These are phyloP conservation scores for Camelina laxa DNA, from an alignment of 345 rosid species.

Conservation along the genomic window DNA sequence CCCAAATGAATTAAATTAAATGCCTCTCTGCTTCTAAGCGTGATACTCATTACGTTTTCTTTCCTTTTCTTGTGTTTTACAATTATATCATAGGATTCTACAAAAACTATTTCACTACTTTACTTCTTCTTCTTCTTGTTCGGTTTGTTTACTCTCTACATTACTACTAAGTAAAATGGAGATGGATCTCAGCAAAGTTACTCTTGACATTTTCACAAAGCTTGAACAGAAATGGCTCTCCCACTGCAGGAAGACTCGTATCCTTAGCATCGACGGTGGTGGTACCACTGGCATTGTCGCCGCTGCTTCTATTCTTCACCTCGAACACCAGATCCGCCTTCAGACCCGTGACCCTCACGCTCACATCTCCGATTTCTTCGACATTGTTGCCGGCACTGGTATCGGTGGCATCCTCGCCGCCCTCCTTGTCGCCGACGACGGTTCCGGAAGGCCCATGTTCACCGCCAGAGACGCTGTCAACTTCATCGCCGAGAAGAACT, in stretches of 20 bases:
- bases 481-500: conserved; percentile 49
- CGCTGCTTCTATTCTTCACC: conserved; percentile 68
- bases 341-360: conserved; percentile 68
- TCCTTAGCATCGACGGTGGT: conserved; percentile 93
- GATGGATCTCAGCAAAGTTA: conserved; percentile 90
- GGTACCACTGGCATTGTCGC: conserved; percentile 73
- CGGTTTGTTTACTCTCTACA: too few species aligned
- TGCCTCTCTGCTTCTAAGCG: conserved; percentile 33
- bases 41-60: conserved; percentile 13
- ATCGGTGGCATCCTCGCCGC: conserved; percentile 83
- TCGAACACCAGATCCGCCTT: conserved; percentile 90
- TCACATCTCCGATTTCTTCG: conserved; percentile 83
- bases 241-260: conserved; percentile 76
- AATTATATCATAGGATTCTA: too few species aligned
- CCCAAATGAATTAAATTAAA: conserved; percentile 20
- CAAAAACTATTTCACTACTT: too few species aligned
- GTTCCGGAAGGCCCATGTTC: conserved; percentile 75
- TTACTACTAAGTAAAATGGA: not conserved
- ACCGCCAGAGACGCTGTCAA: conserved; percentile 74
- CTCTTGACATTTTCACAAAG: conserved; percentile 86
- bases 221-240: conserved; percentile 95
- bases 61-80: not conserved
- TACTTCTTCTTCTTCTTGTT: not conserved
- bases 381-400: conserved; percentile 87
- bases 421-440: conserved; percentile 70